Evolutionary conservation across 2,329 filamentous ascomycete genomes (phyloP).

Genomic region (Epichloe sp.): DNA sequence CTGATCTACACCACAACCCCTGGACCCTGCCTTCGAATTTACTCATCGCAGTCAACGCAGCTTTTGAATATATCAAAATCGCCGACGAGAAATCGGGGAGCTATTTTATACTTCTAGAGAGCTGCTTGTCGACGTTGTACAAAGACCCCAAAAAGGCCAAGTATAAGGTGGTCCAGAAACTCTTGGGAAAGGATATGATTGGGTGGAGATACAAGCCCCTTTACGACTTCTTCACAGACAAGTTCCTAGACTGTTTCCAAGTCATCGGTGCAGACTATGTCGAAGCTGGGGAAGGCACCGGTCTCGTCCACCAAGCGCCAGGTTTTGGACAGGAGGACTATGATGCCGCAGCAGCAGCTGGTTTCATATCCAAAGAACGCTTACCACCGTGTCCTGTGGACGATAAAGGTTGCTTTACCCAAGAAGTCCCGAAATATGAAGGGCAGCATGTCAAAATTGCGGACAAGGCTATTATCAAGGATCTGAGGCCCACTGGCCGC

Average conservation of each 20-base stretch:
- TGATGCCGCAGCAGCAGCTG: slow-evolving; percentile 48
- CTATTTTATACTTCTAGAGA: slow-evolving; percentile 57
- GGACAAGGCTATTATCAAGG: slow-evolving; percentile 15
- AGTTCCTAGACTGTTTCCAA: slow-evolving; percentile 57
- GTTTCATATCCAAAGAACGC: slow-evolving; percentile 49
- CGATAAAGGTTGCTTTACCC: slow-evolving; percentile 25
- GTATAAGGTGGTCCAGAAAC: slow-evolving; percentile 52
- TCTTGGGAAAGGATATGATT: slow-evolving; percentile 55
- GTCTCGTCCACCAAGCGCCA: slow-evolving; percentile 62
- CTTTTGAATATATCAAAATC: slow-evolving; percentile 69
- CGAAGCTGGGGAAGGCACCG: slow-evolving; percentile 58
- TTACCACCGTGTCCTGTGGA: slow-evolving; percentile 60
- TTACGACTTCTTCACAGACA: slow-evolving; percentile 58
- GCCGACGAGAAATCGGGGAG: slow-evolving; percentile 51
- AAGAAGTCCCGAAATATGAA: slow-evolving; percentile 13
- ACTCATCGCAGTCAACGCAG: slow-evolving; percentile 57
- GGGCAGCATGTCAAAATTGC: slow-evolving; percentile 15
- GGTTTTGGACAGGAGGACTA: slow-evolving; percentile 72
- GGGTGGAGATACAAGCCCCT: slow-evolving; percentile 61
- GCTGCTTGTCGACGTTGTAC: slow-evolving; percentile 45
- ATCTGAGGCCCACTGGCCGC: slow-evolving; percentile 11
- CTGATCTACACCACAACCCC: slow-evolving; percentile 54
- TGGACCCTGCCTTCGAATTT: slow-evolving; percentile 71
- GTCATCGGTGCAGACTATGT: slow-evolving; percentile 59
- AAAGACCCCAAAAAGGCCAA: slow-evolving; percentile 72